Percentiles rank a stretch among this genome's conserved stretches.
phyloP scores from a whole-genome alignment of 345 rosid species.

The Eutrema heterophyllum region DNA sequence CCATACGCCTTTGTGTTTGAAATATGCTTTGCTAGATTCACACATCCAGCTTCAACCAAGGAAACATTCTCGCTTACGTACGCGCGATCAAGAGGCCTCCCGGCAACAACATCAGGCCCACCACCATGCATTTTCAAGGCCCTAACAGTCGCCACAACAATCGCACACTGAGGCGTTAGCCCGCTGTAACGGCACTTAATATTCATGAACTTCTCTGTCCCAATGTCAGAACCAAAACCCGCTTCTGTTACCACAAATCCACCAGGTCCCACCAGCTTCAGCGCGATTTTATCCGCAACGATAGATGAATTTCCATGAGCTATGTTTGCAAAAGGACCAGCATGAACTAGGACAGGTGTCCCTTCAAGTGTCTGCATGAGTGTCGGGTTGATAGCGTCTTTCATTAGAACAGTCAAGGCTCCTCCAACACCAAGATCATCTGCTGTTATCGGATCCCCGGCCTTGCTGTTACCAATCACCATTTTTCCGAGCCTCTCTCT shows the following conservation, averaged over 20 bases:
- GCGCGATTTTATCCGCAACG: conserved; percentile 93
- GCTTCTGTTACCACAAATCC: conserved; percentile 99
- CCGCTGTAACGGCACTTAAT: conserved; percentile 92
- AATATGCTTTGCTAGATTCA: conserved; percentile 91
- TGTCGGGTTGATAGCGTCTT: conserved; percentile 94
- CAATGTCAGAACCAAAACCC: conserved; percentile 97
- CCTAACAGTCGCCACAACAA: conserved; percentile 94
- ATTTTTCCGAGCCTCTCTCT: conserved; percentile 96
- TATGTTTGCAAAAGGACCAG: conserved; percentile 98
- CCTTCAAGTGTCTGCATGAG: conserved; percentile 99
- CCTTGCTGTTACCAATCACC: conserved; percentile 93
- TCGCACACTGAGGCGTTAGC: conserved; percentile 84
- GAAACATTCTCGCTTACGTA: conserved; percentile 83
- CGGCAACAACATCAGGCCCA: conserved; percentile 94
- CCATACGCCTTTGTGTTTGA: conserved; percentile 82
- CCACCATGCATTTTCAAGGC: conserved; percentile 99
- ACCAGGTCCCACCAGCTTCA: conserved; percentile 92
- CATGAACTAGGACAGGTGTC: conserved; percentile 96
- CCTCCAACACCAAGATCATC: conserved; percentile 99
- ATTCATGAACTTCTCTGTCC: conserved; percentile 96
- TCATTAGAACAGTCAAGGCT: conserved; percentile 95
- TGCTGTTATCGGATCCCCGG: conserved; percentile 91
- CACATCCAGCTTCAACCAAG: conserved; percentile 92
- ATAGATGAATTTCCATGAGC: conserved; percentile 99
- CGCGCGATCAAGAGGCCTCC: conserved; percentile 91